These are phyloP conservation scores for Spironucleus salmonicida DNA, from an alignment of 208 protist genomes.

Conservation along the genomic window DNA sequence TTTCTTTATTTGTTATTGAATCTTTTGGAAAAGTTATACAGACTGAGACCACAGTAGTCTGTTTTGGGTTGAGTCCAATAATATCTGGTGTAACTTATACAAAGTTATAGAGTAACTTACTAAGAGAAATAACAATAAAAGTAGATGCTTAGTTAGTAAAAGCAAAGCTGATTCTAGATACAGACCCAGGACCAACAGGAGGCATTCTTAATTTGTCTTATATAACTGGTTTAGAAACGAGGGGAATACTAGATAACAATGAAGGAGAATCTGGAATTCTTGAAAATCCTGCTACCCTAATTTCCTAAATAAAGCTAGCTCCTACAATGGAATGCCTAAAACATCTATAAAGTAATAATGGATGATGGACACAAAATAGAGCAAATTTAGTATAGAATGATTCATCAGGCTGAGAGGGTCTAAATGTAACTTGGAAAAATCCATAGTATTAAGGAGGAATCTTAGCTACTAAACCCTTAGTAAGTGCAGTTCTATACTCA, in stretches of 20 bases:
- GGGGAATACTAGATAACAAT: slow-evolving; percentile 2
- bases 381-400: slow-evolving; percentile 13
- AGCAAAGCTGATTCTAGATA: slow-evolving; percentile 15
- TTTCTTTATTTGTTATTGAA: slow-evolving; percentile 14
- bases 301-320: not conserved
- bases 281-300: not conserved
- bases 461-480: not conserved
- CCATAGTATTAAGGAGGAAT: slow-evolving; percentile 11
- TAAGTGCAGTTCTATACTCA: not conserved
- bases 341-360: slow-evolving; percentile 16
- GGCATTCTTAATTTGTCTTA: not conserved
- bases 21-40: not conserved
- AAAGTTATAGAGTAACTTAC: not conserved
- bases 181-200: not conserved
- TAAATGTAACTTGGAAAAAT: not conserved
- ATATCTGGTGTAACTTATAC: not conserved
- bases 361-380: not conserved
- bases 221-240: slow-evolving; percentile 15
- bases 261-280: not conserved
- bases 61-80: not conserved
- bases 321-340: slow-evolving; percentile 17
- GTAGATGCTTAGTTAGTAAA: slow-evolving; percentile 2
- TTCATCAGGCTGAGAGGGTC: not conserved
- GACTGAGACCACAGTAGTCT: not conserved
- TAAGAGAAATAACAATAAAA: not conserved